Conservation (phyloP, 1,139 yeast species). For the Torulaspora globosa region DNA sequence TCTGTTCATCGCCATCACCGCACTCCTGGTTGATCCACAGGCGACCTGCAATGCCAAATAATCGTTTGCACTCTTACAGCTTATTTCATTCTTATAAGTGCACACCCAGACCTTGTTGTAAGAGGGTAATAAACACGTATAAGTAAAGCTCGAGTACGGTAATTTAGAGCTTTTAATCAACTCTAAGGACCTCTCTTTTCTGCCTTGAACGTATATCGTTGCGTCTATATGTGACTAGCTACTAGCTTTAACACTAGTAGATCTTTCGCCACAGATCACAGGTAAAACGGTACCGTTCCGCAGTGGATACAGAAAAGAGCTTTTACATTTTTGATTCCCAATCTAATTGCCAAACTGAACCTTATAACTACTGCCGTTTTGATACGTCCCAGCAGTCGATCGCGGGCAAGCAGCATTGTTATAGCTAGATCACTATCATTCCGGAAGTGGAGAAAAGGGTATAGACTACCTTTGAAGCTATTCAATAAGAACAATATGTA, state of each 20-base stretch:
- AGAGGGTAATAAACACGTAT: constrained; percentile 6
- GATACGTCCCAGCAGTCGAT: constrained; percentile 11
- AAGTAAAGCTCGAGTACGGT: not conserved
- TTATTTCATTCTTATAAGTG: not conserved
- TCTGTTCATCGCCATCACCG: constrained; percentile 5
- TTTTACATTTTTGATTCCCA: not conserved
- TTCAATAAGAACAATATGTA: constrained; percentile 11
- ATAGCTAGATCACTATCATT: constrained; percentile 13
- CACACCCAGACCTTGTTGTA: constrained; percentile 8
- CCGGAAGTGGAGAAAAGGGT: constrained; percentile 13
- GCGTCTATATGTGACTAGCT: constrained; percentile 1
- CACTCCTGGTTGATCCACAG: not conserved
- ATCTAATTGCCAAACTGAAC: not conserved
- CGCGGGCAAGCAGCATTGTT: constrained; percentile 8
- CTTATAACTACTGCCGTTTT: constrained; percentile 14
- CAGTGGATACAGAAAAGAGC: not conserved
- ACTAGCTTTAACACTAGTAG: not conserved
- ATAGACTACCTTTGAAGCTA: constrained; percentile 11
- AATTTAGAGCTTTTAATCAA: not conserved
- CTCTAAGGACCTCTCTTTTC: not conserved
- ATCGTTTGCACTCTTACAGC: not conserved
- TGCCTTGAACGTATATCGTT: not conserved
- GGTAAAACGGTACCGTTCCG: constrained; percentile 1
- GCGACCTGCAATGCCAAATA: not conserved
- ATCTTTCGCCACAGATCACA: constrained; percentile 1